Conservation (phyloP, 2,329 filamentous ascomycete species). For the Thelonectria discophora region DNA sequence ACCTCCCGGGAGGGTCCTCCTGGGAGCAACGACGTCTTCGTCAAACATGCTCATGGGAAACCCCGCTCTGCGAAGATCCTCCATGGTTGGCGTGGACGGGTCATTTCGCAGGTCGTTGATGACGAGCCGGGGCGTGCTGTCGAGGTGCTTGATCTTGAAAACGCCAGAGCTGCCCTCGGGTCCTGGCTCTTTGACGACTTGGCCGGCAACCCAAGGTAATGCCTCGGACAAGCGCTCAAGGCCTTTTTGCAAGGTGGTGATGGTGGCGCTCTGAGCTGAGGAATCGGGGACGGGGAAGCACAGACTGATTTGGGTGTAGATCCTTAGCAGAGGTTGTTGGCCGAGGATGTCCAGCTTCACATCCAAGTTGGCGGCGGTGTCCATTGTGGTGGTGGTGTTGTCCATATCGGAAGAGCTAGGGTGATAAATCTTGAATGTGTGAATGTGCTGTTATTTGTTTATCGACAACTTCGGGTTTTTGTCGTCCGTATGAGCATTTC, state of each 20-base stretch:
- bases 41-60: conserved; percentile 61
- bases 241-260: conserved; percentile 46
- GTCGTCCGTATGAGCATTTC: no score
- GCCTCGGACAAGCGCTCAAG: conserved; percentile 48
- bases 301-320: conserved; percentile 58
- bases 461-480: no score
- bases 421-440: no score
- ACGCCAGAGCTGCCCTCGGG: conserved; percentile 42
- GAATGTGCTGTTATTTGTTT: no score
- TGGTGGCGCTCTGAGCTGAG: conserved; percentile 37
- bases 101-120: conserved; percentile 55
- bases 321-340: conserved; percentile 50
- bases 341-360: conserved; percentile 53
- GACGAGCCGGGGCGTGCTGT: conserved; percentile 46
- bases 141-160: conserved; percentile 51
- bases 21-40: conserved; percentile 53
- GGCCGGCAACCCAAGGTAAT: conserved; percentile 60
- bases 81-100: conserved; percentile 48
- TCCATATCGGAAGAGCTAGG: conserved; percentile 15
- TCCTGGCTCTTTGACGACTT: conserved; percentile 48
- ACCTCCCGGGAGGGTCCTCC: conserved; percentile 49
- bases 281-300: conserved; percentile 47
- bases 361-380: conserved; percentile 19
- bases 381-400: neutral
- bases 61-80: conserved; percentile 46